Evolutionary conservation across 1,284 basidiomycete species (phyloP).

Genomic region (Irpex sp.): DNA sequence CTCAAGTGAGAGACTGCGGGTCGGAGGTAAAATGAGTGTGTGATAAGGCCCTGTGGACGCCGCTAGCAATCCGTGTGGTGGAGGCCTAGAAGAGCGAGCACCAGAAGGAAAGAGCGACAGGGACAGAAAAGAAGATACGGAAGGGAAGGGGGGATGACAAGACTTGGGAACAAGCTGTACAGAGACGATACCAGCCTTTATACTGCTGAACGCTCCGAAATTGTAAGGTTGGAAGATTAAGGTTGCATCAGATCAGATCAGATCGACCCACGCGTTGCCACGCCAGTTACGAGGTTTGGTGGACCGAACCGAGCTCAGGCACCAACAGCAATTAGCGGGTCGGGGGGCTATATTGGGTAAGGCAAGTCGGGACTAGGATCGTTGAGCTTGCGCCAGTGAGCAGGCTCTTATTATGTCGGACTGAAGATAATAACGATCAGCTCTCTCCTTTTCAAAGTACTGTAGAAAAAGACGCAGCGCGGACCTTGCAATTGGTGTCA

Average conservation of each 20-base stretch:
- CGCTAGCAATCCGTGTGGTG: constrained; percentile 7
- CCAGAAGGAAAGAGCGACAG: constrained; percentile 4
- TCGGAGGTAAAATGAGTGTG: constrained; percentile 17
- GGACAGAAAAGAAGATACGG: constrained; percentile 6
- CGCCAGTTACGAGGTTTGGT: neutral
- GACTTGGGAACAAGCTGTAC: neutral
- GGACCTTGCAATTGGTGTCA: no score
- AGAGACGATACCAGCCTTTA: constrained; percentile 2
- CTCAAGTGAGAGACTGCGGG: constrained; percentile 14
- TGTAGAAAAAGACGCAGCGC: no score
- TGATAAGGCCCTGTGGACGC: constrained; percentile 6
- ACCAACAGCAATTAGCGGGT: neutral
- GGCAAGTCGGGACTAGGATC: neutral
- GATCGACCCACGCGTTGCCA: neutral
- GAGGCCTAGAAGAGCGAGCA: constrained; percentile 2
- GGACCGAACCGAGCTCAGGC: neutral
- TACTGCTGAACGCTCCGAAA: neutral
- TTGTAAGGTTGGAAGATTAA: neutral
- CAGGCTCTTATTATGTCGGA: no score
- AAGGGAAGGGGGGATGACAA: constrained; percentile 3
- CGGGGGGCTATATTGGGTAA: neutral
- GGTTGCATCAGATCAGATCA: neutral
- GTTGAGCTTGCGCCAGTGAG: no score
- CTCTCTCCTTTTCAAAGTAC: no score
- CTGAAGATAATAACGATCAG: no score